Percentiles rank a stretch among this genome's conserved stretches.
Evolutionary conservation across 371 early-diverging fungal genomes (phyloP).

Genomic region (Nosema muscidifuracis): DNA sequence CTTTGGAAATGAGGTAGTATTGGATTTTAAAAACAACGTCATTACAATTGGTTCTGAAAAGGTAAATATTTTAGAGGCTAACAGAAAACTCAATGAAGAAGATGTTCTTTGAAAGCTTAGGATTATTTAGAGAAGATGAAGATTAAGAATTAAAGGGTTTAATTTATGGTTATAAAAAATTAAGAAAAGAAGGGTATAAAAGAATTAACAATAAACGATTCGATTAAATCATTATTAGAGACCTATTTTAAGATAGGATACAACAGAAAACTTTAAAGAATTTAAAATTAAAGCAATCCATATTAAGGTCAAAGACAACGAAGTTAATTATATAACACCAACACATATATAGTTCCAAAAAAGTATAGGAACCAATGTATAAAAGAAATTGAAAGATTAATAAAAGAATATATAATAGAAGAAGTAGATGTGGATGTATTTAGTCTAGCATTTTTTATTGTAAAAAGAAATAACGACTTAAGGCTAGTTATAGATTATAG

Average conservation of each 20-base stretch:
- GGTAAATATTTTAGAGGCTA: neutral
- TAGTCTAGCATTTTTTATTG: neutral
- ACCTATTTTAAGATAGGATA: too few relatives aligned
- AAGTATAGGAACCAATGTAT: neutral
- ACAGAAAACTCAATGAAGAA: neutral
- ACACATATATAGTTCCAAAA: neutral
- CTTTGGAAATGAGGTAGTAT: neutral
- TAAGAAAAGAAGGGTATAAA: neutral
- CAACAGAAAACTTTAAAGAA: too few relatives aligned
- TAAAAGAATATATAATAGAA: slow-evolving; percentile 2
- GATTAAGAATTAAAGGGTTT: neutral
- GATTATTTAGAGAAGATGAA: neutral
- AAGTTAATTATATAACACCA: neutral
- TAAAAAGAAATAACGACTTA: slow-evolving; percentile 8
- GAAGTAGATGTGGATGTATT: neutral
- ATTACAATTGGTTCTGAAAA: neutral
- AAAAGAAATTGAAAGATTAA: neutral
- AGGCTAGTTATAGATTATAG: slow-evolving; percentile 18
- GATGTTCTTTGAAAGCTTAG: slow-evolving; percentile 1
- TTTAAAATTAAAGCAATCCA: neutral
- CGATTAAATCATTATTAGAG: too few relatives aligned
- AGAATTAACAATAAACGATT: too few relatives aligned
- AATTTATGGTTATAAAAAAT: neutral
- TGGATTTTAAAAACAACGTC: neutral
- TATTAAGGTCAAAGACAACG: neutral